phyloP scores from a whole-genome alignment of 805 yeast species.

The Yamadazyma takamatsuzukensis region DNA sequence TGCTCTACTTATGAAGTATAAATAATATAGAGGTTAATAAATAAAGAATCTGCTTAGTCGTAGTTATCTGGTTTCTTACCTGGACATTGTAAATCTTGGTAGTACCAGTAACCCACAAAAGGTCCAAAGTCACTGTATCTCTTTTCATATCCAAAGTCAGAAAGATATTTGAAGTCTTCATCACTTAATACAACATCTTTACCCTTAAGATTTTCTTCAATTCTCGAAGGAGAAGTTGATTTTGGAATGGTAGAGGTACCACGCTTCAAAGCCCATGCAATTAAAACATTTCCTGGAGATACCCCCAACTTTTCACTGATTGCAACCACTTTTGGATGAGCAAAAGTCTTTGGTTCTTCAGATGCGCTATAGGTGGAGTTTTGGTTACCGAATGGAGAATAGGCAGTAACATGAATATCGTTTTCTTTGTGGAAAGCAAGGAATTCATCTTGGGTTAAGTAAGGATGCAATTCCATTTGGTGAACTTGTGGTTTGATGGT shows the following conservation, averaged over 20 bases:
- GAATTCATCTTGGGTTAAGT: slow-evolving; percentile 33
- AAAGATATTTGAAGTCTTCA: slow-evolving; percentile 26
- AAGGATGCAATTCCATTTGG: slow-evolving; percentile 34
- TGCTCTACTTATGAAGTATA: too few species aligned
- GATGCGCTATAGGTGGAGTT: background rate
- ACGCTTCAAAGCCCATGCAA: slow-evolving; percentile 59
- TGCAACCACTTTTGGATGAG: slow-evolving; percentile 19
- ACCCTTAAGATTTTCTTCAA: slow-evolving; percentile 29
- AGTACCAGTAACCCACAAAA: slow-evolving; percentile 26
- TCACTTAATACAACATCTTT: slow-evolving; percentile 23
- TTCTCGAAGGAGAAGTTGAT: slow-evolving; percentile 20
- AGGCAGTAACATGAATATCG: slow-evolving; percentile 64
- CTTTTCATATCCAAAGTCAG: slow-evolving; percentile 15
- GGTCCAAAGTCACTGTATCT: slow-evolving; percentile 32
- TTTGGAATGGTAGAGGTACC: slow-evolving; percentile 47
- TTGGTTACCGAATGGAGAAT: slow-evolving; percentile 54
- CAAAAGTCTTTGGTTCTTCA: slow-evolving; percentile 38
- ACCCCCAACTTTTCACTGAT: slow-evolving; percentile 41
- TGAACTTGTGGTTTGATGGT: background rate
- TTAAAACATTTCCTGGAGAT: slow-evolving; percentile 46
- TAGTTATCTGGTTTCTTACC: slow-evolving; percentile 20
- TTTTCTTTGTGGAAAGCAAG: slow-evolving; percentile 48
- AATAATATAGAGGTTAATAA: background rate
- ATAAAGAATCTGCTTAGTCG: background rate
- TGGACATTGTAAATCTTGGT: slow-evolving; percentile 27